A percentile compares a stretch with the other conserved stretches of the same genome.
phyloP scores from a whole-genome alignment of 179 eudicot genomes.

The Amaranthus tricolor region DNA sequence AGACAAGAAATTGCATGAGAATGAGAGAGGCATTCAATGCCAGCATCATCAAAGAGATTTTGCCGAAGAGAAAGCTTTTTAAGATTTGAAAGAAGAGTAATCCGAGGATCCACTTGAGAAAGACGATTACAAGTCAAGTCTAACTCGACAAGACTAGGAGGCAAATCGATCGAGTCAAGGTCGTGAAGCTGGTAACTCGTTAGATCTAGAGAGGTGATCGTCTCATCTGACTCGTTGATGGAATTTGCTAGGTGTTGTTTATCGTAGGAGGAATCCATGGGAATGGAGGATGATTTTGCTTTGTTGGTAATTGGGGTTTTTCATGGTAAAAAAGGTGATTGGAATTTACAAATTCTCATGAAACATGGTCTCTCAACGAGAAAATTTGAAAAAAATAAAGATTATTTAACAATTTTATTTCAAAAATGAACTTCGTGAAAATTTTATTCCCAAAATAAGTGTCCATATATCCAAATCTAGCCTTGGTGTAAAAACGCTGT shows the following conservation, averaged over 20 bases:
- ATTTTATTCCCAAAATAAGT: too few species aligned
- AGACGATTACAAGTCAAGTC: constrained; percentile 88
- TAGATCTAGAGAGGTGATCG: constrained; percentile 46
- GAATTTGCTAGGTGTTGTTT: constrained; percentile 11
- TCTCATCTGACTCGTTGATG: constrained; percentile 18
- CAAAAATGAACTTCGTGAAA: too few species aligned
- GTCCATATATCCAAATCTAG: too few species aligned
- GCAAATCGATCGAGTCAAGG: constrained; percentile 72
- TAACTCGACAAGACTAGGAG: constrained; percentile 67
- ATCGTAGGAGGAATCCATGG: constrained; percentile 4
- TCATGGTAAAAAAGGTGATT: background rate
- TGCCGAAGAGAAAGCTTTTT: constrained; percentile 89
- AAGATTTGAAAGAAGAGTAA: constrained; percentile 52
- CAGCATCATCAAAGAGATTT: constrained; percentile 73
- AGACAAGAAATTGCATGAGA: constrained; percentile 66
- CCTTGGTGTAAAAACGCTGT: too few species aligned
- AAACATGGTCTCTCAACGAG: too few species aligned
- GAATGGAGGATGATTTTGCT: too few species aligned
- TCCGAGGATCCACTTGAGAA: constrained; percentile 66
- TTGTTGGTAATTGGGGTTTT: too few species aligned
- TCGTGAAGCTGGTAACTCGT: constrained; percentile 89
- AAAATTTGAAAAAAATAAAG: too few species aligned
- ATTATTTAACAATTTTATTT: too few species aligned
- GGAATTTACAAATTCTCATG: too few species aligned
- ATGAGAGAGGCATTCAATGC: constrained; percentile 49